These are phyloP conservation scores for Solanum hybrid DNA, from an alignment of 305 asterid genomes.

Conservation along the genomic window DNA sequence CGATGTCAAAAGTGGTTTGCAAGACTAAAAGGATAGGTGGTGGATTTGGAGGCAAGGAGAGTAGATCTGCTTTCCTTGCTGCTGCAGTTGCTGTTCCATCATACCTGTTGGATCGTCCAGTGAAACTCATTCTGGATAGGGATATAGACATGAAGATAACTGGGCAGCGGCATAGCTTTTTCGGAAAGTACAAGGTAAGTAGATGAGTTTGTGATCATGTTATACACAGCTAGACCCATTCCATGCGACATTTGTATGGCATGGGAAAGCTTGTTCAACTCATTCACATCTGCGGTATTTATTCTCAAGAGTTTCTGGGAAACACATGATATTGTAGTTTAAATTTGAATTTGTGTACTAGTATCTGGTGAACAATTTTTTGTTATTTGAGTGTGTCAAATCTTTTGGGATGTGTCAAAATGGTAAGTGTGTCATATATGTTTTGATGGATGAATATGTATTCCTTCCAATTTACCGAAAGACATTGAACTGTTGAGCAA, in stretches of 20 bases:
- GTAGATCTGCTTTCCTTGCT: constrained; percentile 75
- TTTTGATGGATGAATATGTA: neutral
- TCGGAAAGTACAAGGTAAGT: constrained; percentile 81
- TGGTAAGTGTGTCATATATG: neutral
- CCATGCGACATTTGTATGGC: neutral
- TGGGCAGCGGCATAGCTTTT: constrained; percentile 92
- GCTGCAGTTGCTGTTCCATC: constrained; percentile 83
- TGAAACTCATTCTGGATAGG: constrained; percentile 76
- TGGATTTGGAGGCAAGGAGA: constrained; percentile 98
- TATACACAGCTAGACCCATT: neutral
- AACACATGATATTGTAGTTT: neutral
- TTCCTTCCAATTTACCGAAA: neutral
- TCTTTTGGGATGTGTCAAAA: neutral
- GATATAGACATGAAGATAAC: constrained; percentile 86
- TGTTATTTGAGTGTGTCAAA: neutral
- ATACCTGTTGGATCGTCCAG: constrained; percentile 79
- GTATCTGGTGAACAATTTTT: neutral
- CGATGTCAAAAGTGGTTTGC: constrained; percentile 98
- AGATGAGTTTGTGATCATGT: neutral
- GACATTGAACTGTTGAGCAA: neutral
- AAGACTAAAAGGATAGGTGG: constrained; percentile 94
- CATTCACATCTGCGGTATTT: neutral
- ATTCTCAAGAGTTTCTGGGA: neutral
- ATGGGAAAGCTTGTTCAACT: neutral
- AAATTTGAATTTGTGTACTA: neutral